Evolutionary conservation across 2,329 filamentous ascomycete species (phyloP).

Genomic region (Decorospora gaudefroyi): DNA sequence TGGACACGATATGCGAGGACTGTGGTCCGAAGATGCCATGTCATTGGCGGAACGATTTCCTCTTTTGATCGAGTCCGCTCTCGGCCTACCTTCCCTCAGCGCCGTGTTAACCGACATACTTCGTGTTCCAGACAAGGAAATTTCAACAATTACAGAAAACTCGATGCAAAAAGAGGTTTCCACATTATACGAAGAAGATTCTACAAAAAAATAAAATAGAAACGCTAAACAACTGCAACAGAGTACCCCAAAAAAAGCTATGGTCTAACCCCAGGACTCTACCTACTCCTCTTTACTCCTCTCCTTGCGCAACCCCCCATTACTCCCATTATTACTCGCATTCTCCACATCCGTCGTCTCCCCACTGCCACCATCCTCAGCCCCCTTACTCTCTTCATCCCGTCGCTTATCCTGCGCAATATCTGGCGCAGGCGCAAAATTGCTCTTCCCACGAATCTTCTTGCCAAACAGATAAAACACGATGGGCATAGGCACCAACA

Average conservation of each 20-base stretch:
- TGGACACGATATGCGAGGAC: slow-evolving; percentile 19
- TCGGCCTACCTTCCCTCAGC: slow-evolving; percentile 20
- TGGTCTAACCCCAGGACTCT: neutral
- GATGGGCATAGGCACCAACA: slow-evolving; percentile 52
- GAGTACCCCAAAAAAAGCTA: slow-evolving; percentile 1
- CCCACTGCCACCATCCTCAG: slow-evolving; percentile 13
- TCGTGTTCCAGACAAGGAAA: neutral
- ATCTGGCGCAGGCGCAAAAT: slow-evolving; percentile 51
- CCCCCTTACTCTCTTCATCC: slow-evolving; percentile 40
- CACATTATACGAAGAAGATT: too few relatives aligned
- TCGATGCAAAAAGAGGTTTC: too few relatives aligned
- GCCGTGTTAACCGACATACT: too few relatives aligned
- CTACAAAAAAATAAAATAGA: too few relatives aligned
- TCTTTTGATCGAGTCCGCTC: slow-evolving; percentile 5
- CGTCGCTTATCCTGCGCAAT: slow-evolving; percentile 43
- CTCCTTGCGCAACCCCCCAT: slow-evolving; percentile 10
- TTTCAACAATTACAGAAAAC: too few relatives aligned
- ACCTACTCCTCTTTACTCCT: slow-evolving; percentile 22
- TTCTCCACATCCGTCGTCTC: slow-evolving; percentile 13
- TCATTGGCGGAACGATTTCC: slow-evolving; percentile 7
- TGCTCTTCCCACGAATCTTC: slow-evolving; percentile 50
- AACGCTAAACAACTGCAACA: too few relatives aligned
- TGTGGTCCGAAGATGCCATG: slow-evolving; percentile 29
- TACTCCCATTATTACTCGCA: slow-evolving; percentile 4
- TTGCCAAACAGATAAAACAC: slow-evolving; percentile 53